A percentile compares a stretch with the other conserved stretches of the same genome.
These are phyloP conservation scores for Haematococcus lacustris DNA, from an alignment of 139 green algal species.

Conservation along the genomic window DNA sequence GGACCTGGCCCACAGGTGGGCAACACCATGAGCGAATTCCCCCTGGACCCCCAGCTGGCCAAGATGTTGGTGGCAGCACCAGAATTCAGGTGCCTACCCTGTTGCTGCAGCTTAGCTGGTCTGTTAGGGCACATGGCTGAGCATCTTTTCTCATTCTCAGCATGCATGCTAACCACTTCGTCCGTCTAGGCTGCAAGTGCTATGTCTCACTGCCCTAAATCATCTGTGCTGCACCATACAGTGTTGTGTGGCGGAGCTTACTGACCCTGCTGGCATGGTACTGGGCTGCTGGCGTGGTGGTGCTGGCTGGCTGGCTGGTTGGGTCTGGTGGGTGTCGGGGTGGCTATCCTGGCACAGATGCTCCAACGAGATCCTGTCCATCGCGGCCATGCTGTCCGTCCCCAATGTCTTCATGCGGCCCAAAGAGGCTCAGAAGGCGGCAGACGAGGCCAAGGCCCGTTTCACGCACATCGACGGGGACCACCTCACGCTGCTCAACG, in stretches of 20 bases:
- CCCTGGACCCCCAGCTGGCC: conserved; percentile 93
- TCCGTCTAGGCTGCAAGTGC: too few relatives aligned
- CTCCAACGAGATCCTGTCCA: conserved; percentile 94
- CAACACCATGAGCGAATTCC: conserved; percentile 94
- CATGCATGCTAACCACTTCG: too few relatives aligned
- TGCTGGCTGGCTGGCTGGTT: too few relatives aligned
- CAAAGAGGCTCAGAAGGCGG: conserved; percentile 76
- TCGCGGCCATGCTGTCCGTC: conserved; percentile 92
- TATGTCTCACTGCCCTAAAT: too few relatives aligned
- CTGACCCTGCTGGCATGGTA: too few relatives aligned
- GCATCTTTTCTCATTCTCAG: too few relatives aligned
- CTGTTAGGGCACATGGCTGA: too few relatives aligned
- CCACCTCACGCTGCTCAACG: conserved; percentile 97
- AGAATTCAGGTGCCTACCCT: conserved; percentile 81
- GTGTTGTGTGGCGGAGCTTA: too few relatives aligned
- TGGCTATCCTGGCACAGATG: conserved; percentile 45
- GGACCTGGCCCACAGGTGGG: conserved; percentile 53
- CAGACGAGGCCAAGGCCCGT: conserved; percentile 90
- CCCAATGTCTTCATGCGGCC: conserved; percentile 93
- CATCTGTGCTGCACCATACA: too few relatives aligned
- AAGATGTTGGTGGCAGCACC: conserved; percentile 95
- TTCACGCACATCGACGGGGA: conserved; percentile 97
- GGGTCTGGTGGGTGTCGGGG: neutral
- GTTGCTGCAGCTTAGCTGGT: too few relatives aligned
- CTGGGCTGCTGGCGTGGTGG: too few relatives aligned